A percentile compares a stretch with the other conserved stretches of the same genome.
phyloP scores from a whole-genome alignment of 2,329 filamentous ascomycete species.

The Paecilomyces niveus region DNA sequence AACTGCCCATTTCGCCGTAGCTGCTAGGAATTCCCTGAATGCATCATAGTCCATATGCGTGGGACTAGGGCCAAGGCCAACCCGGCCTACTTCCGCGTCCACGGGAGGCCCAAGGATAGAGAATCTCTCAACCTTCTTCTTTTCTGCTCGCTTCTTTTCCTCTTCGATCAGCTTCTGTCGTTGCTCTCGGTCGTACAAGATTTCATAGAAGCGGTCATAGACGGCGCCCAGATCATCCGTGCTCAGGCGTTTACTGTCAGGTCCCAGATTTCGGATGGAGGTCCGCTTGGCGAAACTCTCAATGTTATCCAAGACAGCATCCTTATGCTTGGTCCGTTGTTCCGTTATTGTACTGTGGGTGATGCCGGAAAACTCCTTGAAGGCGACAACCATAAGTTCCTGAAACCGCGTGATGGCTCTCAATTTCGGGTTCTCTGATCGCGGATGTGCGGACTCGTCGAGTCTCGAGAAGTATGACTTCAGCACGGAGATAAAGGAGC shows the following conservation, averaged over 20 bases:
- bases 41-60: constrained; percentile 96
- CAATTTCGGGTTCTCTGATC: constrained; percentile 89
- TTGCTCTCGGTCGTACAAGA: constrained; percentile 87
- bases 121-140: constrained; percentile 44
- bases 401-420: constrained; percentile 93
- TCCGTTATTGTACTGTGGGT: constrained; percentile 90
- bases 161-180: constrained; percentile 72
- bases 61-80: constrained; percentile 81
- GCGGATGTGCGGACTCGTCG: constrained; percentile 92
- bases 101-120: constrained; percentile 40
- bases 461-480: constrained; percentile 91
- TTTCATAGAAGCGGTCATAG: constrained; percentile 89
- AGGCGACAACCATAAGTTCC: constrained; percentile 97
- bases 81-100: constrained; percentile 71
- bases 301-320: constrained; percentile 88
- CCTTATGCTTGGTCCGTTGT: constrained; percentile 84
- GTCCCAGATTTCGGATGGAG: constrained; percentile 88
- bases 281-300: constrained; percentile 97
- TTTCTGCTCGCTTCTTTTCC: constrained; percentile 58
- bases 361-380: constrained; percentile 95
- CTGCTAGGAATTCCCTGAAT: constrained; percentile 87
- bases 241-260: constrained; percentile 86
- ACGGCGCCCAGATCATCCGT: constrained; percentile 79
- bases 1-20: constrained; percentile 86
- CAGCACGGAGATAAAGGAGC: constrained; percentile 90